Base-by-base conservation (phyloP, 2,329 filamentous ascomycete genomes). In the Pyrenophora teres region DNA sequence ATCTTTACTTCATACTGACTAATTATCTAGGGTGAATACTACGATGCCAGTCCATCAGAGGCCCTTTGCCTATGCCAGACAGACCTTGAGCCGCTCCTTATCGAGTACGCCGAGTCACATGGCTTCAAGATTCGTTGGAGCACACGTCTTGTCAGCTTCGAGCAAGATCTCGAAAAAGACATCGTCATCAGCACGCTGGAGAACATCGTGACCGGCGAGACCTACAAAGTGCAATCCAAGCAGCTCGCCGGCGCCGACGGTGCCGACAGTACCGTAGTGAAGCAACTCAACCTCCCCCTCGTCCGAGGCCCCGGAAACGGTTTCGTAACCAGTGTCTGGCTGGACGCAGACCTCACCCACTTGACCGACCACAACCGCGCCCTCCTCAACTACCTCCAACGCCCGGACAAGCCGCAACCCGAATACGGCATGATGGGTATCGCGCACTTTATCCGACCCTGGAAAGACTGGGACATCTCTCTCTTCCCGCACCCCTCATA, bases 181-280 rank as follows among this genome's bases (percentile, higher is more conserved):
- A 32, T 40, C 21, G 40, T 50, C 6, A 50, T 33, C 7, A 45
- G 47, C 18, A 35, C 36, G 6, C 25, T 45, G 13, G 33, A 45
- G 7, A 50, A 50, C 8, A 44, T 32, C 0, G 32, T 15, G 0
- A 50, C 46, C 10, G 40, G 46, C 18, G 46, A 50, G 21, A 50
- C 19, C 23, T 39, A 30, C 40, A 44, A 21, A 4, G 39, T 50
- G 1, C 15, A 36, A 18, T 50, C 40, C 2, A 38, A 39, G 27
- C 46, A 50, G 27, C 47, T 50, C 10, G 30, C 19, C 18, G 47
- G 47, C 32, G 47, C 47, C 9, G 47, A 50, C 31, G 47, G 47
- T 3, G 35, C 40, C 7, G 35, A 40, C 12, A 50, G 47, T 15
- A 44, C 27, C 4, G 47, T 50, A 10, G 47, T 42, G 4, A 10